Percentiles rank a stretch among this genome's conserved stretches.
Evolutionary conservation across 106 monocot genomes (phyloP).

Genomic region (Platanthera zijinensis): DNA sequence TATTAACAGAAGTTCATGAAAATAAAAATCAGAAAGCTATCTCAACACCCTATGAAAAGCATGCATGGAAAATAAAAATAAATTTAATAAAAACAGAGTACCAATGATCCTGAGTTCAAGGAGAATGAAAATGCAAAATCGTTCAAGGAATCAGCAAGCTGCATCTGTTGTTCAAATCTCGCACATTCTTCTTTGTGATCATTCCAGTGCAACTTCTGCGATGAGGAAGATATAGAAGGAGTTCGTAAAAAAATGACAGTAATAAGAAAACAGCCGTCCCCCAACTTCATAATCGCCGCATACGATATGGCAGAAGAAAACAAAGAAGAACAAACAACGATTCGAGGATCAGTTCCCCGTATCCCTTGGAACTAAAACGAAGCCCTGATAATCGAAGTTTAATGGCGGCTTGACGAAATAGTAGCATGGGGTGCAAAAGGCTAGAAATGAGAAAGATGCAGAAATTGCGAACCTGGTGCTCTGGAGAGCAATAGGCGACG

Average conservation of each 20-base stretch:
- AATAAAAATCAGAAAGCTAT: not conserved
- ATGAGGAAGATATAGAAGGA: not conserved
- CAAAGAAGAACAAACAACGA: not conserved
- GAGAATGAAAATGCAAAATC: slow-evolving; percentile 76
- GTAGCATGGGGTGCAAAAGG: not conserved
- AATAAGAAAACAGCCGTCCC: not conserved
- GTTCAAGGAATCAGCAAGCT: slow-evolving; percentile 26
- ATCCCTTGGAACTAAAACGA: not conserved
- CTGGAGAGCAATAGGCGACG: slow-evolving; percentile 75
- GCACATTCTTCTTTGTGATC: slow-evolving; percentile 82
- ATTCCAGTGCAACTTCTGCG: slow-evolving; percentile 65
- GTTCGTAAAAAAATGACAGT: not conserved
- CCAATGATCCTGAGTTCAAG: not conserved
- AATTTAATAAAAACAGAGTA: not conserved
- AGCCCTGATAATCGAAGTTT: not conserved
- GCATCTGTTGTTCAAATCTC: slow-evolving; percentile 71
- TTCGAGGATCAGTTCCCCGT: not conserved
- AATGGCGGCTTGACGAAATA: not conserved
- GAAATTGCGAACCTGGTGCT: slow-evolving; percentile 49
- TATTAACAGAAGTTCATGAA: not conserved
- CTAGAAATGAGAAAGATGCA: not conserved
- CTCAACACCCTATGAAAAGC: too few relatives aligned
- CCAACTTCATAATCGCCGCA: not conserved
- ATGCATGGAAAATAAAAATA: too few relatives aligned
- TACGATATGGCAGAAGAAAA: not conserved